A percentile compares a stretch with the other conserved stretches of the same genome.
phyloP scores from a whole-genome alignment of 495 filamentous ascomycete species.

The Penicillium pancosmium region DNA sequence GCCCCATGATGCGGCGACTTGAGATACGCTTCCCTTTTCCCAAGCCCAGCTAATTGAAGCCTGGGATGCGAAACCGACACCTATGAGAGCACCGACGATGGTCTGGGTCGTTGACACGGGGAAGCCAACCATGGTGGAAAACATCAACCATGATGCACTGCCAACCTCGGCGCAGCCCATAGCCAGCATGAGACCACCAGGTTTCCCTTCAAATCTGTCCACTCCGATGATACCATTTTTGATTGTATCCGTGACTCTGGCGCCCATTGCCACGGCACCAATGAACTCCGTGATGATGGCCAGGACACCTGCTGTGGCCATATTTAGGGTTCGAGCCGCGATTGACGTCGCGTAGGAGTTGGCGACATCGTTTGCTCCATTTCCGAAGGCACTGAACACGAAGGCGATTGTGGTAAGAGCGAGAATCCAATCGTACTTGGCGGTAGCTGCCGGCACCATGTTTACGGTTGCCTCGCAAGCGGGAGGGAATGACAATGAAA shows the following conservation, averaged over 20 bases:
- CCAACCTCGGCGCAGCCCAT: conserved; percentile 64
- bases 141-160: conserved; percentile 60
- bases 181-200: conserved; percentile 61
- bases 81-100: conserved; percentile 62
- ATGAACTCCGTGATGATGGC: conserved; percentile 51
- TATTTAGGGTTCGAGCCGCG: conserved; percentile 39
- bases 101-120: conserved; percentile 70
- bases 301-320: conserved; percentile 41
- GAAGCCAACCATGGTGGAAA: conserved; percentile 57
- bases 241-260: conserved; percentile 68
- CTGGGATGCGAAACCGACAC: conserved; percentile 62
- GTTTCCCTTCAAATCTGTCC: conserved; percentile 51
- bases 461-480: neutral
- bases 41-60: conserved; percentile 62
- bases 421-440: conserved; percentile 54
- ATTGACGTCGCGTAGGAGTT: conserved; percentile 49
- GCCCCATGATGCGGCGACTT: conserved; percentile 63
- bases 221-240: conserved; percentile 64
- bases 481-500: neutral
- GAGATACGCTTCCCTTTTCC: conserved; percentile 51
- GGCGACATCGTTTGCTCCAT: conserved; percentile 52
- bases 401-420: conserved; percentile 49
- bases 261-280: conserved; percentile 65
- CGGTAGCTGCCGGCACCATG: conserved; percentile 18
- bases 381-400: conserved; percentile 46